phyloP scores from a whole-genome alignment of 257 asterid genomes.

The Coffea canephora region DNA sequence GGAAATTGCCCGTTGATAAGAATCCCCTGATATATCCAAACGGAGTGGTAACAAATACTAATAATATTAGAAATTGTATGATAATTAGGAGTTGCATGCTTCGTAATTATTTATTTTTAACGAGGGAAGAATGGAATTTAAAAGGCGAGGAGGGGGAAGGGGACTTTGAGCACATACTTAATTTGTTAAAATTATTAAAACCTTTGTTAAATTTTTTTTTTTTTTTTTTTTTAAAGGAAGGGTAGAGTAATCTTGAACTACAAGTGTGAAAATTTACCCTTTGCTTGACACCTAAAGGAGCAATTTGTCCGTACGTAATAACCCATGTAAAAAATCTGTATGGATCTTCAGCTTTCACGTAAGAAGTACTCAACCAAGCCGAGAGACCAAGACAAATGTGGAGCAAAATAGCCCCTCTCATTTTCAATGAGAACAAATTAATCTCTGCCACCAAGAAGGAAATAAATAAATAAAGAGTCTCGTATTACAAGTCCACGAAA shows the following conservation, averaged over 20 bases:
- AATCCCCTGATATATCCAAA: slow-evolving; percentile 54
- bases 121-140: too few species aligned
- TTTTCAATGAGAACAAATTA: slow-evolving; percentile 14
- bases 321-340: slow-evolving; percentile 51
- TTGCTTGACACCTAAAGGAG: slow-evolving; percentile 73
- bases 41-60: too few species aligned
- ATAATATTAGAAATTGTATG: neutral
- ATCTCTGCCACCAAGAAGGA: neutral
- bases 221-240: too few species aligned
- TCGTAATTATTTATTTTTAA: too few species aligned
- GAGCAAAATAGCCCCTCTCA: slow-evolving; percentile 38
- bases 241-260: too few species aligned
- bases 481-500: too few species aligned
- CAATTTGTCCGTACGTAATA: slow-evolving; percentile 49
- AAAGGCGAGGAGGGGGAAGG: too few species aligned
- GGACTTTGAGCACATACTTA: too few species aligned
- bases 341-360: slow-evolving; percentile 57
- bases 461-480: neutral
- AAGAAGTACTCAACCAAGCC: slow-evolving; percentile 33
- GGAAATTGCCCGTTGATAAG: slow-evolving; percentile 80
- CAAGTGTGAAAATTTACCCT: slow-evolving; percentile 34
- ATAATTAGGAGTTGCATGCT: too few species aligned
- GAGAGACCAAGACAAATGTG: slow-evolving; percentile 35
- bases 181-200: too few species aligned
- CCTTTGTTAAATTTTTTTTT: too few species aligned